Base-by-base conservation (phyloP, 768 basidiomycete genomes). In the Tephrocybe sp. region DNA sequence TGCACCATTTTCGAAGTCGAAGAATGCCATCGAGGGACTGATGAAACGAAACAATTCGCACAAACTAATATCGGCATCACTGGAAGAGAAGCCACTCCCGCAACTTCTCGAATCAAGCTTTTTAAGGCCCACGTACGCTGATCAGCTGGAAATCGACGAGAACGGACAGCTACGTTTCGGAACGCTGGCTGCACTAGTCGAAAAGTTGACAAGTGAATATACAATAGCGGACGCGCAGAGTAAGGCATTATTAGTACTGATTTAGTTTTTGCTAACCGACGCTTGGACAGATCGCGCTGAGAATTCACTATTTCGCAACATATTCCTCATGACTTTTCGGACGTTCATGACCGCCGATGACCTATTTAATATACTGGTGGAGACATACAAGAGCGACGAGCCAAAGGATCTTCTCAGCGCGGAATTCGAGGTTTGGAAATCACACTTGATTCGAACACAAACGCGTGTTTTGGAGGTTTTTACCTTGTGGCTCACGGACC, bases 291-390 rank as follows among this genome's bases (percentile, higher is more conserved):
- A 54, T 51, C 43, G 55, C 44, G 49, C 65, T 25, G 59, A 66
- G 56, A 63, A 74, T 40, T 55, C 38, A 5, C 48, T 63, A 9
- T 87, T 76, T 62, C 72, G 76, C 22, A 72, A 76, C 26, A 75
- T 80, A n/a, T 95, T 96, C 70, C 74, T 95, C 37, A 84, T 82
- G 67, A 94, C 92, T 13, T 92, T 89, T 69, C 77, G 84, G 45
- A 87, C 89, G 0, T 92, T 95, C 62, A 84, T 82, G 21, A 81
- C 80, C 5, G 78, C 89, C 2, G 77, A 83, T 34, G 70, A 76
- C 34, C 66, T 95, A 2, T 84, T 92, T 55, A 83, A 88, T 25
- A 68, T 82, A 42, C 78, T 95, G 25, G 68, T 84, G 15, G 76
- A 81, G 31, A 76, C 80, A 13, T 93, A 84, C 67, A 68, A 77